Evolutionary conservation across 2,329 filamentous ascomycete genomes (phyloP), one percentile per base, ranked within the genome.

Genomic region (Xylaria sp.): DNA sequence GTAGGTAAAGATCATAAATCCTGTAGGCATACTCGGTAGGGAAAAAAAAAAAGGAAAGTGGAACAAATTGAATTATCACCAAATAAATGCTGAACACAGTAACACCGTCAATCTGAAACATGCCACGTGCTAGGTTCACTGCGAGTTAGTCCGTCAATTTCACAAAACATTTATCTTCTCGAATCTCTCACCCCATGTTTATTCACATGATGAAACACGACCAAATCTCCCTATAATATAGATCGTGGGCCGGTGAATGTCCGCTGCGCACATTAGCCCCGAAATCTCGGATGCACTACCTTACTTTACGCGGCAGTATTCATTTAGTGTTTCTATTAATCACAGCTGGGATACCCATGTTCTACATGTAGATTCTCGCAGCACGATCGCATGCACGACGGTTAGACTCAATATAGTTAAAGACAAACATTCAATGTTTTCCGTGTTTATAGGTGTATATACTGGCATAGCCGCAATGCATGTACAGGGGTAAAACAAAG

Each of bases 401-500:
- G 4, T 20, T 9, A 23, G 20, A 23, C 20, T 25, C 20, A 49
- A 23, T 31, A 3, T 28, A 28, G 3, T 28, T 28, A 18, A 31
- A 39, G 46, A 39, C 15, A 31, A 58, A 28, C 39, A 3, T 5
- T 46, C 10, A 15, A 23, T 31, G 23, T 46, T 58, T 58, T 58
- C 10, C 23, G 31, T 2, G 10, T 12, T 15, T 39, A 25, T 62
- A 36, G 61, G 51, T 66, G 52, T 43, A 46, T 46, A 46, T 57
- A 62, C 52, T 51, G 48, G 49, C 23, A 41, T 57, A 23, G 51
- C 64, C 23, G 13, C 2, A 57, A 12, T 63, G 41, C 64, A 68
- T 64, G 56, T 62, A 62, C 66, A 68, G 25, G 57, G 33, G 25
- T 23, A 18, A 67, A 48, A 56, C 57, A 62, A 65, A 65, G 18